These are phyloP conservation scores for Aaosphaeria pasadenensis DNA, from an alignment of 2,329 filamentous ascomycete species.

Conservation along the genomic window DNA sequence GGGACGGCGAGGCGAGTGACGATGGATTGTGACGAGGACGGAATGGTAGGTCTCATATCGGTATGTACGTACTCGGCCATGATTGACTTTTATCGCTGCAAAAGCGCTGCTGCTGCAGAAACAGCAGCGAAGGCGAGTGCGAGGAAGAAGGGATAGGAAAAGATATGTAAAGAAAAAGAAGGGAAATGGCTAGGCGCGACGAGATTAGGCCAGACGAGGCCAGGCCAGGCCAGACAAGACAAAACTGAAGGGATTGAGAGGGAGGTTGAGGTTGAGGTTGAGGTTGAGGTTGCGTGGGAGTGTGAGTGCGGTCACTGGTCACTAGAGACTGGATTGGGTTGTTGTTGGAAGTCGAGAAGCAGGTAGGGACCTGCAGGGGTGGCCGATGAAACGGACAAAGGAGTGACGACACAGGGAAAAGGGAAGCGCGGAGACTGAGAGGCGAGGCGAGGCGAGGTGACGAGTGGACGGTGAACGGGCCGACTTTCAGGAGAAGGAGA, in stretches of 20 bases:
- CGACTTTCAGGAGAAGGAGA: no score
- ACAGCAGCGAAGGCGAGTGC: no score
- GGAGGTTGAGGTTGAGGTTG: background rate
- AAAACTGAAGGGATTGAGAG: no score
- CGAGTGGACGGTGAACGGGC: no score
- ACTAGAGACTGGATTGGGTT: background rate
- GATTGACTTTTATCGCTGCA: background rate
- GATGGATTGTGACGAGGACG: background rate
- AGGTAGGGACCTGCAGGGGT: constrained; percentile 1
- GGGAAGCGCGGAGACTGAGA: constrained; percentile 5
- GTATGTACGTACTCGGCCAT: background rate
- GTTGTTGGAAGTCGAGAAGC: background rate
- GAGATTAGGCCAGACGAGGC: no score
- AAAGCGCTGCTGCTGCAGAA: no score
- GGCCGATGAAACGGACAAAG: constrained; percentile 20
- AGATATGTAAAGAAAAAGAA: no score
- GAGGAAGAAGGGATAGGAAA: no score
- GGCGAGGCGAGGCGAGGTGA: constrained; percentile 8
- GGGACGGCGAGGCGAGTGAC: background rate
- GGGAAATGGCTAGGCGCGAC: no score
- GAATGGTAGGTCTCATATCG: background rate
- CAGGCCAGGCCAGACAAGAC: no score
- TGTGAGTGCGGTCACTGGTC: background rate
- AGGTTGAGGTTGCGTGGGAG: background rate
- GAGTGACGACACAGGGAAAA: constrained; percentile 30